A percentile compares a stretch with the other conserved stretches of the same genome.
Evolutionary conservation across 345 rosid genomes (phyloP).

Genomic region (Ailanthus altissimus): DNA sequence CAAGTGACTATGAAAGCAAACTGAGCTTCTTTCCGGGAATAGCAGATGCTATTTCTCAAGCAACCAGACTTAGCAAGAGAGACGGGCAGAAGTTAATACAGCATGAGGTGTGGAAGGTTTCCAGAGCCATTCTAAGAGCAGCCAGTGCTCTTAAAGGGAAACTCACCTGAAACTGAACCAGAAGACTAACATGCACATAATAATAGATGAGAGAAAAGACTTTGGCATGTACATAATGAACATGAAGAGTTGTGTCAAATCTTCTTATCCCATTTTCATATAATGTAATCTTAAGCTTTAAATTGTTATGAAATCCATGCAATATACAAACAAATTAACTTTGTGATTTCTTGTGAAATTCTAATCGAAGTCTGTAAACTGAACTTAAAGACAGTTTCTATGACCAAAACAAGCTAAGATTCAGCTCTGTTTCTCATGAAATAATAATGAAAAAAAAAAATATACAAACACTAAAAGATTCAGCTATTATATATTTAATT

Average conservation of each 20-base stretch:
- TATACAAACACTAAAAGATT: too few species aligned
- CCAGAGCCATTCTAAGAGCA: constrained; percentile 83
- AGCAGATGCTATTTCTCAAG: constrained; percentile 59
- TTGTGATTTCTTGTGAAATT: background rate
- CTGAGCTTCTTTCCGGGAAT: constrained; percentile 77
- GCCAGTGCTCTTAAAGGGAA: constrained; percentile 72
- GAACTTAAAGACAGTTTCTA: too few species aligned
- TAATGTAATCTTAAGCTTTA: background rate
- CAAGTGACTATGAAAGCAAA: constrained; percentile 51
- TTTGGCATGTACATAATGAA: background rate
- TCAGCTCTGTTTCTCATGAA: too few species aligned
- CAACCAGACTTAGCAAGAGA: constrained; percentile 14
- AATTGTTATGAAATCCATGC: background rate
- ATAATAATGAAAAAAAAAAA: too few species aligned
- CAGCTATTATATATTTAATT: too few species aligned
- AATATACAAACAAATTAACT: too few species aligned
- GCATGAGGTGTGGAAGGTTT: constrained; percentile 92
- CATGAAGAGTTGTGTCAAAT: background rate
- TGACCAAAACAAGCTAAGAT: too few species aligned
- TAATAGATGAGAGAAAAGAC: background rate
- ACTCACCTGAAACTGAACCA: constrained; percentile 29
- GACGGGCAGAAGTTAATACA: constrained; percentile 40
- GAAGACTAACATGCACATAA: background rate
- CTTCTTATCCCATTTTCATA: background rate
- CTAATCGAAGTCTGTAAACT: too few species aligned